Conservation (phyloP, 78 protist genomes). For the Dictyostelium brefeldianum region DNA sequence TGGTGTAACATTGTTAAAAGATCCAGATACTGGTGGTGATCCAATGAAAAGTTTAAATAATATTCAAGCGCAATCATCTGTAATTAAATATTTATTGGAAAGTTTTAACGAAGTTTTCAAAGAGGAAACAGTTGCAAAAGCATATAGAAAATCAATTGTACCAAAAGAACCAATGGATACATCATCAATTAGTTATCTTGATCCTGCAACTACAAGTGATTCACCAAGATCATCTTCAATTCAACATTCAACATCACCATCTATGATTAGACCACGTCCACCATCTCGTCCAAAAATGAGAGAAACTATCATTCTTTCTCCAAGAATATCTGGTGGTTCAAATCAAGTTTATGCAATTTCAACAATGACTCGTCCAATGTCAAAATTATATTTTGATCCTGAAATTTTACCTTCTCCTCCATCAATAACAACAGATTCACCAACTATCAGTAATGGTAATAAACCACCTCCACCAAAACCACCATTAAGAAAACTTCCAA, state of each 20-base stretch:
- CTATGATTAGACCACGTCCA: not conserved
- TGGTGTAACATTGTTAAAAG: slow-evolving; percentile 53
- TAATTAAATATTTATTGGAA: slow-evolving; percentile 51
- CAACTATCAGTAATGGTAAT: not conserved
- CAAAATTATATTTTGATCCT: slow-evolving; percentile 23
- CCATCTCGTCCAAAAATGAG: slow-evolving; percentile 40
- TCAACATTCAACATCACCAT: not conserved
- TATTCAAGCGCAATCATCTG: slow-evolving; percentile 42
- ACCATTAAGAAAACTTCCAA: not conserved
- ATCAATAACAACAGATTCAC: slow-evolving; percentile 25
- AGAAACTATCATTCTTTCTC: slow-evolving; percentile 36
- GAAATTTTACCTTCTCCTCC: slow-evolving; percentile 12
- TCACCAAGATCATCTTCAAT: not conserved
- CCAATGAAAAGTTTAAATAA: slow-evolving; percentile 26
- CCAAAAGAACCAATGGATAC: slow-evolving; percentile 44
- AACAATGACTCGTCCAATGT: slow-evolving; percentile 59
- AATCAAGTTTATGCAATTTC: slow-evolving; percentile 18
- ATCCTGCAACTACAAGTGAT: slow-evolving; percentile 14
- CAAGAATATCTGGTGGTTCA: slow-evolving; percentile 30
- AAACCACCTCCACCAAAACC: slow-evolving; percentile 18
- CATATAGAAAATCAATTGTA: slow-evolving; percentile 48
- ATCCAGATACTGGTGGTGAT: slow-evolving; percentile 61
- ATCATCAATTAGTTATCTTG: slow-evolving; percentile 46
- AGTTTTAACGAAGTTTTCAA: slow-evolving; percentile 21
- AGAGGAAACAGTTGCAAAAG: not conserved